Evolutionary conservation across 2,329 filamentous ascomycete species (phyloP).

Genomic region (Tolypocladium guangdongense): DNA sequence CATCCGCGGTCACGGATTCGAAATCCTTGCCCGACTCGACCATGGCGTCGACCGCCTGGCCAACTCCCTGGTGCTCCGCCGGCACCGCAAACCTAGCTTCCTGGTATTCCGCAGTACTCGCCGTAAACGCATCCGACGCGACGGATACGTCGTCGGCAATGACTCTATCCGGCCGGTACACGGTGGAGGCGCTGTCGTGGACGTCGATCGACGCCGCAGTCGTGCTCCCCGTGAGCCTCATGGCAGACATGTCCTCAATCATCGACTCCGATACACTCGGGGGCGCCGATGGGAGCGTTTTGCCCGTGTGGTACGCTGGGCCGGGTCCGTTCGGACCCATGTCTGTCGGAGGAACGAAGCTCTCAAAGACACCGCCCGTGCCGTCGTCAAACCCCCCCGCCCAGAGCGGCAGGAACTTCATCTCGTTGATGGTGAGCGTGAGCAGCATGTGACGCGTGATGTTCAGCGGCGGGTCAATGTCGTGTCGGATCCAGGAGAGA

Average conservation of each 20-base stretch:
- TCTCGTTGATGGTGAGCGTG: constrained; percentile 43
- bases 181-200: constrained; percentile 28
- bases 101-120: constrained; percentile 19
- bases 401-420: constrained; percentile 54
- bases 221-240: constrained; percentile 21
- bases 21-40: constrained; percentile 9
- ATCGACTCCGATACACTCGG: constrained; percentile 25
- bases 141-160: constrained; percentile 22
- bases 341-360: constrained; percentile 27
- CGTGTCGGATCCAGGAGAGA: constrained; percentile 13
- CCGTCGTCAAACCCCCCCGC: constrained; percentile 45
- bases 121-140: constrained; percentile 23
- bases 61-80: constrained; percentile 15
- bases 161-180: constrained; percentile 19
- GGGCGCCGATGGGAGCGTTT: constrained; percentile 22
- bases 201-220: constrained; percentile 25
- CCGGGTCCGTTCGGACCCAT: constrained; percentile 36
- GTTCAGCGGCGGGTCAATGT: constrained; percentile 22
- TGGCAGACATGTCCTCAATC: constrained; percentile 20
- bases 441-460: constrained; percentile 37
- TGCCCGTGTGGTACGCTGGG: constrained; percentile 34
- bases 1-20: neutral
- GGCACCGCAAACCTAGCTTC: constrained; percentile 24
- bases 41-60: constrained; percentile 11
- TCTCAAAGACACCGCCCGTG: constrained; percentile 37